These are phyloP conservation scores for Cicer yamashitae DNA, from an alignment of 306 rosid genomes.

Conservation along the genomic window DNA sequence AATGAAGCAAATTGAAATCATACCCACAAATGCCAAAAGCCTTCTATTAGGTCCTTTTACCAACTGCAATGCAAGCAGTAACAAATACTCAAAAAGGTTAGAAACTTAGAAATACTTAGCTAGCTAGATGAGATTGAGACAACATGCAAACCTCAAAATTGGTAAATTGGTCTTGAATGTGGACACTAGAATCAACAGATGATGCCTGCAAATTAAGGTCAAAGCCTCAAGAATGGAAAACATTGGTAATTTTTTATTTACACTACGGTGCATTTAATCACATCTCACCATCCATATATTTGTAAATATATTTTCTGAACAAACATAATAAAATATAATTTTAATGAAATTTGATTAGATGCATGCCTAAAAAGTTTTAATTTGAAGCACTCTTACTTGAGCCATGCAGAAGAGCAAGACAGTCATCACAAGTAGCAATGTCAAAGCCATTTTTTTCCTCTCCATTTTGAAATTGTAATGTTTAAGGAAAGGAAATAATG, in stretches of 20 bases:
- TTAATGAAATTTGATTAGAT: no score
- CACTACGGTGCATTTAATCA: no score
- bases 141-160: slow-evolving; percentile 47
- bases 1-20: slow-evolving; percentile 13
- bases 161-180: slow-evolving; percentile 37
- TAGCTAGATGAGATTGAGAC: not conserved
- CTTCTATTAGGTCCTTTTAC: slow-evolving; percentile 54
- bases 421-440: slow-evolving; percentile 39
- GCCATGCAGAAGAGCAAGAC: slow-evolving; percentile 44
- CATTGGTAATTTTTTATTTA: not conserved
- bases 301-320: no score
- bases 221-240: not conserved
- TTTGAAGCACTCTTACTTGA: slow-evolving; percentile 37
- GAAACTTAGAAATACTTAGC: not conserved
- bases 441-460: slow-evolving; percentile 32
- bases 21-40: slow-evolving; percentile 50
- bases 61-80: slow-evolving; percentile 45
- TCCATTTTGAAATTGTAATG: slow-evolving; percentile 32
- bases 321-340: no score
- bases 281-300: no score
- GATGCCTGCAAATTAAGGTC: slow-evolving; percentile 43
- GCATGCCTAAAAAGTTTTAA: not conserved
- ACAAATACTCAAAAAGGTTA: not conserved
- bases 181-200: slow-evolving; percentile 44
- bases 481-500: not conserved